These are phyloP conservation scores for Saturnispora dispora DNA, from an alignment of 805 yeast species.

Conservation along the genomic window DNA sequence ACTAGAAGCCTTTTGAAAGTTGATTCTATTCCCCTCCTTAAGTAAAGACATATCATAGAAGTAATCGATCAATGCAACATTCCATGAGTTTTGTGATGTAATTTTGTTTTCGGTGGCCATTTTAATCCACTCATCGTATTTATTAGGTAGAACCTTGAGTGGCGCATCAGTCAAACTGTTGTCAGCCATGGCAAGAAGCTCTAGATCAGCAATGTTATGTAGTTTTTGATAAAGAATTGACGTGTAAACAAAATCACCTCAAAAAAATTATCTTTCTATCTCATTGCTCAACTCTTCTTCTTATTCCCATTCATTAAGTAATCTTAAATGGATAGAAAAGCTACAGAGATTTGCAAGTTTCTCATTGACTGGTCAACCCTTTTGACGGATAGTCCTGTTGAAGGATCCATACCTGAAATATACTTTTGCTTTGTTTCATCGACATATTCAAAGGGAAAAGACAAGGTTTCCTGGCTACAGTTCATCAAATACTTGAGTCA, in stretches of 20 bases:
- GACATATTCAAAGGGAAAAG: constrained; percentile 24
- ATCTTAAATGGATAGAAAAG: constrained; percentile 27
- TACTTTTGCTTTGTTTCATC: constrained; percentile 27
- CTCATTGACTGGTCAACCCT: constrained; percentile 25
- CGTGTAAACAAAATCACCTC: neutral
- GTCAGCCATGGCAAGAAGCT: neutral
- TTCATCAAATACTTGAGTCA: constrained; percentile 22
- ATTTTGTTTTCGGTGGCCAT: constrained; percentile 79
- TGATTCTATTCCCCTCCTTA: constrained; percentile 68
- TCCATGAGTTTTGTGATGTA: constrained; percentile 81
- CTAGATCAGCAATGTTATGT: neutral
- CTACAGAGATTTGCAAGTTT: constrained; percentile 24
- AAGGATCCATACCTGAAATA: constrained; percentile 24
- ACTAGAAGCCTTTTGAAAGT: constrained; percentile 85
- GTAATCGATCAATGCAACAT: constrained; percentile 83
- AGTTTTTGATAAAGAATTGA: neutral
- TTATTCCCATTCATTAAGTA: no score
- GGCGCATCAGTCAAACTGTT: neutral
- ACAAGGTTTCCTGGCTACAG: constrained; percentile 29
- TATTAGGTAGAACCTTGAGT: constrained; percentile 27
- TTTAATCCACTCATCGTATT: constrained; percentile 74
- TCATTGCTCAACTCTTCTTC: constrained; percentile 1
- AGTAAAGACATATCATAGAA: constrained; percentile 75
- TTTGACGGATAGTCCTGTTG: constrained; percentile 24
- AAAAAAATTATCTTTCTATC: neutral